These are phyloP conservation scores for Aspergillus bombycis DNA, from an alignment of 2,329 filamentous ascomycete genomes.

Conservation along the genomic window DNA sequence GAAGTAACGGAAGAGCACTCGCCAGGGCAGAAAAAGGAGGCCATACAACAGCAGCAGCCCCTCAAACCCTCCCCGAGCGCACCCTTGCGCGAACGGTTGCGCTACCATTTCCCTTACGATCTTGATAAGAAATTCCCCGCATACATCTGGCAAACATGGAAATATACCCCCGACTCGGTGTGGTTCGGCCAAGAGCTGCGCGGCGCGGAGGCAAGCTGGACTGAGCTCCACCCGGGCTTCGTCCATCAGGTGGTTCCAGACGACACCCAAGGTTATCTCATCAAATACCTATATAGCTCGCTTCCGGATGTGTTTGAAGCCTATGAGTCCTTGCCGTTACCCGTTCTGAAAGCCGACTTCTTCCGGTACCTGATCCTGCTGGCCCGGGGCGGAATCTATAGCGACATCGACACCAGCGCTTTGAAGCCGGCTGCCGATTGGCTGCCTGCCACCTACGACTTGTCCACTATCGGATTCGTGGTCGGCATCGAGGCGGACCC, in stretches of 20 bases:
- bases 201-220: slow-evolving; percentile 86
- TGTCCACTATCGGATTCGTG: slow-evolving; percentile 78
- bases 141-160: slow-evolving; percentile 99
- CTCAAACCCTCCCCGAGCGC: slow-evolving; percentile 73
- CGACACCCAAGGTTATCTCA: slow-evolving; percentile 75
- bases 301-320: slow-evolving; percentile 78
- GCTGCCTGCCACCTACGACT: slow-evolving; percentile 78
- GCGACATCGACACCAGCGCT: slow-evolving; percentile 88
- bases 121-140: slow-evolving; percentile 86
- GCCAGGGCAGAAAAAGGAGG: slow-evolving; percentile 18
- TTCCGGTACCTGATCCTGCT: slow-evolving; percentile 76
- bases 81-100: slow-evolving; percentile 77
- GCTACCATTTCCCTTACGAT: slow-evolving; percentile 93
- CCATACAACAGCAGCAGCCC: slow-evolving; percentile 32
- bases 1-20: slow-evolving; percentile 18
- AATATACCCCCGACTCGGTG: slow-evolving; percentile 74
- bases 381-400: slow-evolving; percentile 80
- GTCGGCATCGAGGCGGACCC: slow-evolving; percentile 96
- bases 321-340: slow-evolving; percentile 71
- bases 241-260: slow-evolving; percentile 98
- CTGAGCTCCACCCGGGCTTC: slow-evolving; percentile 82
- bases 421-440: slow-evolving; percentile 83
- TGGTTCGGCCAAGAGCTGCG: slow-evolving; percentile 76
- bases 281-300: slow-evolving; percentile 83
- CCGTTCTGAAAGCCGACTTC: slow-evolving; percentile 78